Evolutionary conservation across 805 yeast species (phyloP), one percentile per base, ranked within the genome.

Genomic region (Trichomonascus vanleenenianus): DNA sequence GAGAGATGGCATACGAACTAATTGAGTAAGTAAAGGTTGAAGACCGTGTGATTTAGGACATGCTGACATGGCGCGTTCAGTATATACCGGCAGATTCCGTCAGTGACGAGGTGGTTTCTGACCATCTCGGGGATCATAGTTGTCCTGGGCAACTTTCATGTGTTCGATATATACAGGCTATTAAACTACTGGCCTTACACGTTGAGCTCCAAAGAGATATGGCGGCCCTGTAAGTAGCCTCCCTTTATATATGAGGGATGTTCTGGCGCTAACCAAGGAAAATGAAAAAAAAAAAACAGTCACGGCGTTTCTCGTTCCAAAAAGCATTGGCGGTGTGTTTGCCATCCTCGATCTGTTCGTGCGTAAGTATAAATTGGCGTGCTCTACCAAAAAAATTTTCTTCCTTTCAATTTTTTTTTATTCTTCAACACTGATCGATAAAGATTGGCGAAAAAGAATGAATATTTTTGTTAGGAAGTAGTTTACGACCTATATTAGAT

Each of bases 221-320:
- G 59, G 59, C 30, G 59, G n/a, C 58, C 50, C 2, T 15, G 56
- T 53, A 49, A 39, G 56, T 50, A 16, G 30, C 12, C 5, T 25
- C 30, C 9, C 14, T 20, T 27, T 12, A 33, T 4, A 9, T 14
- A n/a, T 14, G 20, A 20, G 30, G 27, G 38, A 16, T 39, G 22
- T 44, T 20, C 16, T 12, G 15, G 33, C 30, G 10, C 8, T 8
- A n/a, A 10, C 25, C 27, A 12, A 15, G 3, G 33, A 9, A 11
- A 10, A n/a, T n/a, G 25, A 40, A n/a, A 33, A 19, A 12, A n/a
- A 3, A 15, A 30, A 7, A 16, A 19, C 41, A 52, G 54, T 55
- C 37, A 53, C 57, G 12, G 51, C 57, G 20, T 54, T 52, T 46
- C 30, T 50, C 19, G 20, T 48, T 15, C 32, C 41, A 12, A 10